Base-by-base conservation (phyloP, 768 basidiomycete species). In the Mycena maculata region DNA sequence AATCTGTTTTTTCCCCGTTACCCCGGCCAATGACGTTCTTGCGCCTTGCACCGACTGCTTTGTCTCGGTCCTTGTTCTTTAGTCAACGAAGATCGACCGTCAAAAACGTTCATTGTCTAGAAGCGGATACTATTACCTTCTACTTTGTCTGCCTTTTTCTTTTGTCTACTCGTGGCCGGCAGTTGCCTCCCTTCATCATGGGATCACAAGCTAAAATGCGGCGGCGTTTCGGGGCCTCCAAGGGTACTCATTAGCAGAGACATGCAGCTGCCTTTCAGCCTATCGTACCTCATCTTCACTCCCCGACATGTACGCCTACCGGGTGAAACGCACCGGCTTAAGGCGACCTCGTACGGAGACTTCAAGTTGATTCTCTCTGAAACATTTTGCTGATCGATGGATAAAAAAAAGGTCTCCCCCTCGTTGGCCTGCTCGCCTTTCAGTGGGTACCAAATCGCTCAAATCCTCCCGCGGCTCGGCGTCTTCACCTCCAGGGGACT, bases 231-330 rank as follows among this genome's bases (percentile, higher is more conserved):
- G 38, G 54, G 18, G 54, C 23, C 16, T 33, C 38, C 18, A 15
- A 10, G 16, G 20, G 45, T 56, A 7, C 39, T 44, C 59, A 48
- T 50, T 36, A 28, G 25, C 60, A 49, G 27, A 62, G 16, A 49
- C 55, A 67, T 67, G 66, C 66, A 67, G 25, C 20, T 67, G 44
- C 66, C 66, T 20, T 67, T 87, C 80, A 84, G 82, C 65, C 66
- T 87, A 20, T 86, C 87, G 42, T 81, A 87, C 74, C 79, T 88
- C 69, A 77, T 87, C 75, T 80, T 86, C 72, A 85, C 86, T 25
- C 87, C 87, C 45, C 80, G 79, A 67, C 81, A 80, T 60, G 82
- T 88, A 60, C 85, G 83, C 68, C 78, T 88, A 56, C 87, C 87
- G 15, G 82, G 83, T 31, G 83, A 85, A 71, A 50, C 61, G 10